These are phyloP conservation scores for Chlorencoelia australis DNA, from an alignment of 2,329 filamentous ascomycete genomes.

Conservation along the genomic window DNA sequence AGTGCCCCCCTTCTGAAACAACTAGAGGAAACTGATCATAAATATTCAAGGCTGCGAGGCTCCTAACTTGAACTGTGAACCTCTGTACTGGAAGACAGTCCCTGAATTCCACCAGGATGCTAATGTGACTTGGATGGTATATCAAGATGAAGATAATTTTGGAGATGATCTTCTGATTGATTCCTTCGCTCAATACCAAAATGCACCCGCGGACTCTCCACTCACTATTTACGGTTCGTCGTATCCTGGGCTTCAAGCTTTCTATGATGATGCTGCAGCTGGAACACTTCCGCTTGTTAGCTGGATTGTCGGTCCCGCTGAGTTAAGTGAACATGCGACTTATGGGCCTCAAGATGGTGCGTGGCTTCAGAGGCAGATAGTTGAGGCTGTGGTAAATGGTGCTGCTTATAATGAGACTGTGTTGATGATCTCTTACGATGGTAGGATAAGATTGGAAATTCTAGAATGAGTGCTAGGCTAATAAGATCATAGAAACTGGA, in stretches of 20 bases:
- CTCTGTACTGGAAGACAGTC: constrained; percentile 2
- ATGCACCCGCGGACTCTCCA: constrained; percentile 28
- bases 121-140: constrained; percentile 37
- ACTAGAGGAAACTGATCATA: no score
- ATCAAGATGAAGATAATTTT: constrained; percentile 36
- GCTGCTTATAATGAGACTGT: constrained; percentile 16
- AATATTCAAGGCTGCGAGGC: constrained; percentile 36
- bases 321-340: constrained; percentile 43
- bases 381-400: constrained; percentile 39
- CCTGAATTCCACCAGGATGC: constrained; percentile 26
- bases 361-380: constrained; percentile 42
- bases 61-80: background rate
- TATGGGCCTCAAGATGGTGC: constrained; percentile 42
- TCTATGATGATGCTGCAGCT: constrained; percentile 39
- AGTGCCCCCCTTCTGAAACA: no score
- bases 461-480: no score
- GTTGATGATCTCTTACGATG: background rate
- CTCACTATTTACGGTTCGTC: constrained; percentile 32
- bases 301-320: constrained; percentile 38
- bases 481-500: constrained; percentile 42
- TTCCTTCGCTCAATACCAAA: constrained; percentile 38
- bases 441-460: no score
- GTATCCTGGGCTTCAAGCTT: constrained; percentile 29
- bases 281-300: constrained; percentile 41
- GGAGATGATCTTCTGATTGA: constrained; percentile 38